Evolutionary conservation across 2,329 filamentous ascomycete species (phyloP).

Genomic region (Talaromyces sp.): DNA sequence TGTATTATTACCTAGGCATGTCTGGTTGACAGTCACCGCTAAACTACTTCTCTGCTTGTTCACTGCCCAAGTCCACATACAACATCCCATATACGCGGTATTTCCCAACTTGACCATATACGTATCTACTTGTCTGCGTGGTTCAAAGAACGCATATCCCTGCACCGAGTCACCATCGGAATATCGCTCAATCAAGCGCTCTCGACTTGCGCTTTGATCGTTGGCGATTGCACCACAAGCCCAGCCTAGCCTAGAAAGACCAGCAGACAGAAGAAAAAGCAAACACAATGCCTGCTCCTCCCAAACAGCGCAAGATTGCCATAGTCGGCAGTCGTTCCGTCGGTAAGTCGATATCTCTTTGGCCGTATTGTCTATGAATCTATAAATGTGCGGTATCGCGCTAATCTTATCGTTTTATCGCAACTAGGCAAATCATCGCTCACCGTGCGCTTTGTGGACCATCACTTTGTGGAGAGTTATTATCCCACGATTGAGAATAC

Average conservation of each 20-base stretch:
- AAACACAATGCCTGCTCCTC: constrained; percentile 61
- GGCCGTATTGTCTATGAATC: too few relatives aligned
- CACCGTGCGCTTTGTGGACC: constrained; percentile 94
- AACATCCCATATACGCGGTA: background rate
- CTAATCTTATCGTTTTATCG: constrained; percentile 4
- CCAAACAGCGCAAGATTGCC: constrained; percentile 91
- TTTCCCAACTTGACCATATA: background rate
- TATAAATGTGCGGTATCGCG: background rate
- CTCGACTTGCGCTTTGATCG: constrained; percentile 3
- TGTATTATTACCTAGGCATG: background rate
- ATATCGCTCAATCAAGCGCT: constrained; percentile 4
- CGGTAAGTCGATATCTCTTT: constrained; percentile 51
- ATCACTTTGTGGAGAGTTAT: constrained; percentile 97
- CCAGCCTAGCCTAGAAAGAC: background rate
- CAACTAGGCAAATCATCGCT: constrained; percentile 84
- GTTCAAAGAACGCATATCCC: background rate
- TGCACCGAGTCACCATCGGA: background rate
- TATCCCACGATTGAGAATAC: constrained; percentile 99
- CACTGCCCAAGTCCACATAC: background rate
- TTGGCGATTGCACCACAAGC: constrained; percentile 3
- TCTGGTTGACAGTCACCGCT: background rate
- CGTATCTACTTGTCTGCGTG: background rate
- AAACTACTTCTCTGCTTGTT: background rate
- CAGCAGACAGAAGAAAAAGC: constrained; percentile 5
- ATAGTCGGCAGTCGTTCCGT: constrained; percentile 94